Evolutionary conservation across 2,329 filamentous ascomycete species (phyloP), one percentile per base, ranked within the genome.

Genomic region (Ophioceras dolichostomum): DNA sequence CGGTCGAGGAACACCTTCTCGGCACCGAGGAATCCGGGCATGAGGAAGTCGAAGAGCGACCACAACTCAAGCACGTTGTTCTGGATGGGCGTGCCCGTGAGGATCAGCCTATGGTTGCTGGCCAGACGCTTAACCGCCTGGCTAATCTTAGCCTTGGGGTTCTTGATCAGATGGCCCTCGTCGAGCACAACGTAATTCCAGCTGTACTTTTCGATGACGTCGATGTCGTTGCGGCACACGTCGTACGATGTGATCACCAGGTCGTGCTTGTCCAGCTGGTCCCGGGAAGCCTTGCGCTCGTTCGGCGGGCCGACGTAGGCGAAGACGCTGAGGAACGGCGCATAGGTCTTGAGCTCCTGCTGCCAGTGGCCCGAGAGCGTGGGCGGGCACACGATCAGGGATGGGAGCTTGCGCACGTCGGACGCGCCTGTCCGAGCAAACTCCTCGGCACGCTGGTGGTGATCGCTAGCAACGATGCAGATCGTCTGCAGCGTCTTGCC

Each of bases 351-450:
- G 49, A 98, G 88, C 56, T 98, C 91, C 55, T 98, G 91, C 57
- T 95, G 88, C 91, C 91, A 98, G 60, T 98, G 91, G 8, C 93
- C 91, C 14, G 91, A 95, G 18, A 98, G 69, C 0, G 91, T 96
- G 1, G 91, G 91, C 5, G 91, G 93, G 51, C 91, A 98, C 34
- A 98, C 83, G 43, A 98, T 95, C 38, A 98, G 70, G 10, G 89
- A 94, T 2, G 91, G 88, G 29, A 98, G 64, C 39, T 74, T 79
- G 41, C 86, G 76, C 37, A 76, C 74, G 52, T 98, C 91, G 0
- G 76, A 68, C 20, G 84, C 77, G 33, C 80, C 73, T 0, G 88
- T 93, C 59, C 82, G 86, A 20, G 78, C 78, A 55, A 81, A 96
- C 53, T 96, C 87, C 52, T 95, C 85, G 1, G 85, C 86, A 42